Conservation (phyloP, 2,329 filamentous ascomycete genomes). For the Cyclaneusma minus region DNA sequence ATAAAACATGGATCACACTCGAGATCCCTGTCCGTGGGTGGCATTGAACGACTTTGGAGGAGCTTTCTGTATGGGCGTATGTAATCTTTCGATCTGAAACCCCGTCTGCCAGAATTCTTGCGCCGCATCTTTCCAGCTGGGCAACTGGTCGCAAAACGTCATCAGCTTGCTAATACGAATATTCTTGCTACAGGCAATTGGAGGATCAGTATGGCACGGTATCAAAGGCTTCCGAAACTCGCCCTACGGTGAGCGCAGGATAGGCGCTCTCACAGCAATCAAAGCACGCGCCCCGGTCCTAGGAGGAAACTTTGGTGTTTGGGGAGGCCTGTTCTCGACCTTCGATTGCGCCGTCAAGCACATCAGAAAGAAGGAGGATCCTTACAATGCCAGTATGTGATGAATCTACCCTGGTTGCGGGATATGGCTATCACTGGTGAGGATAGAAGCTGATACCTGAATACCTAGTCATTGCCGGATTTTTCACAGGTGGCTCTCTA, state of each 20-base stretch:
- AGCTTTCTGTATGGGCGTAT: constrained; percentile 90
- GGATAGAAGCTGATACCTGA: constrained; percentile 8
- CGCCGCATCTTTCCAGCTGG: constrained; percentile 1
- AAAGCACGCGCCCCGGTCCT: constrained; percentile 94
- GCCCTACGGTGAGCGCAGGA: constrained; percentile 83
- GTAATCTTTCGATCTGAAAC: constrained; percentile 22
- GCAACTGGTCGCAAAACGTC: neutral
- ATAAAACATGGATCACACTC: constrained; percentile 71
- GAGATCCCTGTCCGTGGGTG: constrained; percentile 95
- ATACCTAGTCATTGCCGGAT: constrained; percentile 64
- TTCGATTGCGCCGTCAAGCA: constrained; percentile 97
- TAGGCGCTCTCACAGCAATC: constrained; percentile 91
- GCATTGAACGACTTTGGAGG: constrained; percentile 95
- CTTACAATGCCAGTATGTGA: constrained; percentile 71
- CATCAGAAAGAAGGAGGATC: constrained; percentile 88
- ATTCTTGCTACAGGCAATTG: constrained; percentile 39
- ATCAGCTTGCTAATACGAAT: constrained; percentile 1
- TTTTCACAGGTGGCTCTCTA: constrained; percentile 86
- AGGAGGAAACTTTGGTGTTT: constrained; percentile 95
- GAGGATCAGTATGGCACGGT: constrained; percentile 85
- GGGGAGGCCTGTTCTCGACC: constrained; percentile 90
- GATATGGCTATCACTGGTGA: neutral
- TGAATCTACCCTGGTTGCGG: constrained; percentile 1
- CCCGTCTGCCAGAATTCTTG: constrained; percentile 2
- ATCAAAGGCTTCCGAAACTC: constrained; percentile 89